These are phyloP conservation scores for Nemania serpens DNA, from an alignment of 2,329 filamentous ascomycete genomes.

Conservation along the genomic window DNA sequence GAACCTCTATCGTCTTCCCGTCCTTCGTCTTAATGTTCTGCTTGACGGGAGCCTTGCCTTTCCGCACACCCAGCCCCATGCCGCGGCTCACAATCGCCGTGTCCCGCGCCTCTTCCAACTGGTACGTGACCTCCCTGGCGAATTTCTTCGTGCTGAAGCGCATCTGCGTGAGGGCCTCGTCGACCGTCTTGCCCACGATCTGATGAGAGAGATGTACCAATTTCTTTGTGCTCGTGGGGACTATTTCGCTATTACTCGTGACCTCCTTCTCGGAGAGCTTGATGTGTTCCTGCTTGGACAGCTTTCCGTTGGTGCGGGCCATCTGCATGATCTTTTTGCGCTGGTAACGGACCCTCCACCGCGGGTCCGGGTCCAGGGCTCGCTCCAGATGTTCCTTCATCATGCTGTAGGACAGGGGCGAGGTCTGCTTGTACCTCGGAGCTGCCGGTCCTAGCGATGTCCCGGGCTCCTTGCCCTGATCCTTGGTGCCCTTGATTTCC, in stretches of 20 bases:
- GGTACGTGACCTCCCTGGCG: conserved; percentile 76
- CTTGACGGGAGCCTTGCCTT: conserved; percentile 46
- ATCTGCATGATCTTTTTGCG: conserved; percentile 81
- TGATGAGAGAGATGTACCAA: conserved; percentile 83
- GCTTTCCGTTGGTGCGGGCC: conserved; percentile 68
- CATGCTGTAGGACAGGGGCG: conserved; percentile 46
- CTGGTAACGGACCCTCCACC: conserved; percentile 74
- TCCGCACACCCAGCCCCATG: conserved; percentile 73
- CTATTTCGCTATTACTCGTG: conserved; percentile 66
- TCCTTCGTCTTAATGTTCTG: conserved; percentile 73
- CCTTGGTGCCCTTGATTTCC: conserved; percentile 44
- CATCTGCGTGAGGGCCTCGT: conserved; percentile 94
- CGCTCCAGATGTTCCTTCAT: conserved; percentile 60
- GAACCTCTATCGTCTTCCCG: conserved; percentile 71
- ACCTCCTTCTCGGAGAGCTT: conserved; percentile 64
- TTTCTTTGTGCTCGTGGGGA: conserved; percentile 92
- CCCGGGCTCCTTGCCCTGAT: not conserved
- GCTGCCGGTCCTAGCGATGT: not conserved
- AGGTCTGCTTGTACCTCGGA: not conserved
- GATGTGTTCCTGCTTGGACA: conserved; percentile 69
- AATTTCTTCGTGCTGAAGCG: conserved; percentile 93
- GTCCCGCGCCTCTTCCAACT: conserved; percentile 81
- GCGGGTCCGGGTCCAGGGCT: conserved; percentile 76
- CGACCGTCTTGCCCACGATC: conserved; percentile 90
- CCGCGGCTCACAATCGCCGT: conserved; percentile 77